Conservation (phyloP, 495 filamentous ascomycete genomes). For the Podospora pseudoanserina region DNA sequence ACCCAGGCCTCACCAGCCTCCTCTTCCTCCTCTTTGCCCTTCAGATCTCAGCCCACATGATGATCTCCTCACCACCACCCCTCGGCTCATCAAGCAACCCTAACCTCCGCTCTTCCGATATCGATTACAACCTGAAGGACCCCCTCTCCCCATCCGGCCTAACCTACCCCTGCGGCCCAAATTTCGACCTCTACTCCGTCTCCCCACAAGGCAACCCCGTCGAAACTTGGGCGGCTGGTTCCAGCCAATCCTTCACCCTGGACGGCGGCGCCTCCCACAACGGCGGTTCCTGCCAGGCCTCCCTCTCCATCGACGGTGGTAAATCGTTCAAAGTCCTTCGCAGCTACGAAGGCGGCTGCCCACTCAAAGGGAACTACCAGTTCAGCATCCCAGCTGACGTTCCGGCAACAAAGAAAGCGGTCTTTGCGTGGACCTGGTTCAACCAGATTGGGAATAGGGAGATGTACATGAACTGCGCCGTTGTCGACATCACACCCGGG, state of each 20-base stretch:
- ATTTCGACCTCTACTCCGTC: slow-evolving; percentile 46
- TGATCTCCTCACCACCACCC: slow-evolving; percentile 50
- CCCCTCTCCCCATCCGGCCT: slow-evolving; percentile 46
- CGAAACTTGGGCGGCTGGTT: slow-evolving; percentile 52
- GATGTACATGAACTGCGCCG: slow-evolving; percentile 90
- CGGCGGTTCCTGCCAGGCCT: slow-evolving; percentile 63
- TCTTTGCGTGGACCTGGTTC: slow-evolving; percentile 85
- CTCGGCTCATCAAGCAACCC: slow-evolving; percentile 46
- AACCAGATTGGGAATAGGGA: slow-evolving; percentile 81
- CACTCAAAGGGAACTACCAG: slow-evolving; percentile 30
- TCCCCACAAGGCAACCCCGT: slow-evolving; percentile 42
- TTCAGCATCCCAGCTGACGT: slow-evolving; percentile 56
- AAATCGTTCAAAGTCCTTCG: slow-evolving; percentile 47
- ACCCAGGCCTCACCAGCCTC: neutral
- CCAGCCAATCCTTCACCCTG: slow-evolving; percentile 53
- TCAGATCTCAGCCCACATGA: slow-evolving; percentile 46
- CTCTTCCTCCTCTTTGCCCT: neutral
- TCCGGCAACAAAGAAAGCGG: slow-evolving; percentile 53
- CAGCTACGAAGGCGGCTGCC: slow-evolving; percentile 39
- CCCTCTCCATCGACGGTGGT: slow-evolving; percentile 58
- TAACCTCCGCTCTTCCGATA: slow-evolving; percentile 31
- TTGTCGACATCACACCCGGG: slow-evolving; percentile 45
- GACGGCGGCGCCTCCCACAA: slow-evolving; percentile 54
- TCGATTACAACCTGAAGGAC: slow-evolving; percentile 46
- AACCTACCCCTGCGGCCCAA: slow-evolving; percentile 59